These are phyloP conservation scores for Drechslerella coelobrocha DNA, from an alignment of 2,329 filamentous ascomycete genomes.

Conservation along the genomic window DNA sequence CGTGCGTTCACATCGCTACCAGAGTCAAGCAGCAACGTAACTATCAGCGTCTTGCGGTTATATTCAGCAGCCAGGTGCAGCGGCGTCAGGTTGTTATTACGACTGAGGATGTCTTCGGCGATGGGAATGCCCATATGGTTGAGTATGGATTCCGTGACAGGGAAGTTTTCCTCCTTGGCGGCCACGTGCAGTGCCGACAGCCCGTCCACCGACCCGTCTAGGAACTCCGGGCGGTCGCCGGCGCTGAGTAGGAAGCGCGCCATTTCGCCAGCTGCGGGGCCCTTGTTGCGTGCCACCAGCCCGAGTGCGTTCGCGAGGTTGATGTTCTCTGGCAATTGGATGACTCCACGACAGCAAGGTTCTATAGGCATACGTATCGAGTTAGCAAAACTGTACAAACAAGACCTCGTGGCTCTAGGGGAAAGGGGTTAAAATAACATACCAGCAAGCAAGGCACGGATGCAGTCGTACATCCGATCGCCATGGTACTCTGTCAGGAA, in stretches of 20 bases:
- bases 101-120: constrained; percentile 32
- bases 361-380: constrained; percentile 8
- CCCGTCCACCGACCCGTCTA: constrained; percentile 36
- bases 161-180: constrained; percentile 43
- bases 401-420: neutral
- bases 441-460: constrained; percentile 41
- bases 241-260: constrained; percentile 41
- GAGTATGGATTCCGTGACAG: constrained; percentile 39
- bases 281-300: constrained; percentile 41
- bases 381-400: neutral
- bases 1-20: constrained; percentile 39
- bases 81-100: constrained; percentile 35
- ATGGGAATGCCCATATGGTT: constrained; percentile 46
- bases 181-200: constrained; percentile 35
- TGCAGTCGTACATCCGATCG: constrained; percentile 47
- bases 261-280: constrained; percentile 41
- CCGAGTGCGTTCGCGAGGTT: constrained; percentile 41
- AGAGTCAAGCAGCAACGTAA: constrained; percentile 35
- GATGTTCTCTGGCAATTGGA: constrained; percentile 41
- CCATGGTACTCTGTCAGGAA: constrained; percentile 46
- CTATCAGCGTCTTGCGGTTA: constrained; percentile 46
- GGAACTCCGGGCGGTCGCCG: constrained; percentile 37
- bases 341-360: constrained; percentile 39
- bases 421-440: neutral
- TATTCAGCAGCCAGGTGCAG: constrained; percentile 44